Evolutionary conservation across 2,329 filamentous ascomycete genomes (phyloP).

Genomic region (Phialophora expanda): DNA sequence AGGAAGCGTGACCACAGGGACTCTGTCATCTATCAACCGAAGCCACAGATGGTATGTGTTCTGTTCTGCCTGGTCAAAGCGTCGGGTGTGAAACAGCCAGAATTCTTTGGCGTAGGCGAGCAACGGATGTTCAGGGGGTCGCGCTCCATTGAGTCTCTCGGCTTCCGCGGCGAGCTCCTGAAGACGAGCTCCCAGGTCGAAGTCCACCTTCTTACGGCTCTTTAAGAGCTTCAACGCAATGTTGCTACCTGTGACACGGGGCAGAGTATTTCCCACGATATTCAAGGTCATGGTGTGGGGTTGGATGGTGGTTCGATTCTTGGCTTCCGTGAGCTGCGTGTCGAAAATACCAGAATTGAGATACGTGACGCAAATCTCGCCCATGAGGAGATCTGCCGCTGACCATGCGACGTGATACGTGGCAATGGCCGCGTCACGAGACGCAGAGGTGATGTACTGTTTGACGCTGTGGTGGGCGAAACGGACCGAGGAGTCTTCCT

Average conservation of each 20-base stretch:
- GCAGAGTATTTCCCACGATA: constrained; percentile 9
- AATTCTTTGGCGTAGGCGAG: constrained; percentile 17
- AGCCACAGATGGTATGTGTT: constrained; percentile 5
- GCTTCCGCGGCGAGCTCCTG: not conserved
- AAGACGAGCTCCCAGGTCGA: not conserved
- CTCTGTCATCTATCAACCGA: not conserved
- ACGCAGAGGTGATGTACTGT: constrained; percentile 19
- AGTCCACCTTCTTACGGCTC: not conserved
- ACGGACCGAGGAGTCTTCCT: constrained; percentile 32
- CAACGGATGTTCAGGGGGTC: constrained; percentile 2
- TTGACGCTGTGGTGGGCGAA: constrained; percentile 29
- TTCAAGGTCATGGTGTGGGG: not conserved
- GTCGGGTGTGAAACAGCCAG: constrained; percentile 20
- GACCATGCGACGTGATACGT: constrained; percentile 1
- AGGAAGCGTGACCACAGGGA: not conserved
- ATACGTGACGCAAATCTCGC: constrained; percentile 29
- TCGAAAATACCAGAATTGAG: constrained; percentile 25
- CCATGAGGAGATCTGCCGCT: constrained; percentile 16
- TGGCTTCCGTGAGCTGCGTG: constrained; percentile 13
- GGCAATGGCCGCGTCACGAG: not conserved
- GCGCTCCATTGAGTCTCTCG: not conserved
- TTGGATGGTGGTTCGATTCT: not conserved
- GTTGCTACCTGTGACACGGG: not conserved
- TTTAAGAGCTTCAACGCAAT: constrained; percentile 18
- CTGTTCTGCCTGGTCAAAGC: not conserved